Evolutionary conservation across 495 filamentous ascomycete species (phyloP).

Genomic region (Penicillium macrosclerotiorum): DNA sequence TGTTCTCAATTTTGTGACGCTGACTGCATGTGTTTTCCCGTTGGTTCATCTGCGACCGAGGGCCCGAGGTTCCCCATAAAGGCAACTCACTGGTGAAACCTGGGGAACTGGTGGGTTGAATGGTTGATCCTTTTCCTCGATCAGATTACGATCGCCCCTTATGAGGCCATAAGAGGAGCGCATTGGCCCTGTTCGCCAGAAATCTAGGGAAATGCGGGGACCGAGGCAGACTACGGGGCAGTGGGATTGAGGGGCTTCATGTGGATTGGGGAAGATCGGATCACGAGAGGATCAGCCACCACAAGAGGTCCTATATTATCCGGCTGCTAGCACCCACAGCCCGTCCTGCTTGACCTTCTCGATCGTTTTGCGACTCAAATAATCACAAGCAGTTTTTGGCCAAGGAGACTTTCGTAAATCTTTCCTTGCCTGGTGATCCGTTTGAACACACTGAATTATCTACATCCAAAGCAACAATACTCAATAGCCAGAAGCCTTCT

Average conservation of each 20-base stretch:
- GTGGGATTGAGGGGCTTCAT: conserved; percentile 25
- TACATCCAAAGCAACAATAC: background rate
- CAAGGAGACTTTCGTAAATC: too few species aligned
- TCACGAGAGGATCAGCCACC: background rate
- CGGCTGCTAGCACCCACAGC: too few species aligned
- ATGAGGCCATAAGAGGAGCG: background rate
- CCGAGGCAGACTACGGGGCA: conserved; percentile 22
- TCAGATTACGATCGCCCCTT: conserved; percentile 7
- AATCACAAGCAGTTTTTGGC: too few species aligned
- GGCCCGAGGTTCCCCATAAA: conserved; percentile 10
- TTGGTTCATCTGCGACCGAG: conserved; percentile 7
- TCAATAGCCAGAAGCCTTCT: too few species aligned
- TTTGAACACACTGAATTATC: too few species aligned
- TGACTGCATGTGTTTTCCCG: conserved; percentile 6
- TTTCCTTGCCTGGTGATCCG: too few species aligned
- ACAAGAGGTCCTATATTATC: conserved; percentile 3
- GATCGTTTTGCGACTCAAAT: background rate
- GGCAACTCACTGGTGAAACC: conserved; percentile 7
- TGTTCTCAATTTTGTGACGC: background rate
- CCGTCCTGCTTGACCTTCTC: background rate
- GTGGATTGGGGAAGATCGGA: conserved; percentile 23
- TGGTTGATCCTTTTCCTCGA: conserved; percentile 14
- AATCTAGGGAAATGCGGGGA: conserved; percentile 5
- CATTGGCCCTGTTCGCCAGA: conserved; percentile 8
- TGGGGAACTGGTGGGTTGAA: conserved; percentile 12